Conservation (phyloP, 208 protist genomes). For the Leishmania martiniquensis region DNA sequence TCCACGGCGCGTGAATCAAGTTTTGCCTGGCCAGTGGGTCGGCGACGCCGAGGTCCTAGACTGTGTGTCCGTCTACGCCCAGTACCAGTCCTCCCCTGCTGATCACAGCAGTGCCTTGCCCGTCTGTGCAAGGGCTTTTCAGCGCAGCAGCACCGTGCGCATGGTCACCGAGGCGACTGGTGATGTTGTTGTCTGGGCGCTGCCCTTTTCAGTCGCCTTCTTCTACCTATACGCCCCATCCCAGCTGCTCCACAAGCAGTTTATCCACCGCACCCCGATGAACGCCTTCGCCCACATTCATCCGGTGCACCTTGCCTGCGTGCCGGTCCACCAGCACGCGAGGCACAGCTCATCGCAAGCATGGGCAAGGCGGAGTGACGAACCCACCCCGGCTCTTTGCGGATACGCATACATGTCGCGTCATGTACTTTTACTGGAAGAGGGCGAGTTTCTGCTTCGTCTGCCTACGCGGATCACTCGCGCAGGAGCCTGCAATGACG, state of each 20-base stretch:
- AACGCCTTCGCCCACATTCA: slow-evolving; percentile 28
- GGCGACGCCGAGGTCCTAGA: slow-evolving; percentile 48
- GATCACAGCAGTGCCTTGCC: not conserved
- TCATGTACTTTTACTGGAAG: slow-evolving; percentile 31
- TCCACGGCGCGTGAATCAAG: slow-evolving; percentile 5
- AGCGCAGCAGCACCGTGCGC: slow-evolving; percentile 26
- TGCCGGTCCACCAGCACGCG: slow-evolving; percentile 18
- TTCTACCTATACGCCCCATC: slow-evolving; percentile 49
- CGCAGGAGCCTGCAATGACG: not conserved
- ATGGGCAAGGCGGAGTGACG: not conserved
- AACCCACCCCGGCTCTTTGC: slow-evolving; percentile 10
- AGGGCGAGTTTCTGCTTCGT: slow-evolving; percentile 40
- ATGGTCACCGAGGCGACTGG: not conserved
- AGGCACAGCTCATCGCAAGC: slow-evolving; percentile 4
- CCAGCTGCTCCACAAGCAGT: slow-evolving; percentile 35
- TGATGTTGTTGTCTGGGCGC: slow-evolving; percentile 33
- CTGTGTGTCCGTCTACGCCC: slow-evolving; percentile 19
- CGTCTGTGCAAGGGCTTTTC: not conserved
- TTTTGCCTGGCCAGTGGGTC: slow-evolving; percentile 40
- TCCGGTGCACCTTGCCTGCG: slow-evolving; percentile 21
- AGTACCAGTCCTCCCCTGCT: not conserved
- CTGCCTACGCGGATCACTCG: not conserved
- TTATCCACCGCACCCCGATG: slow-evolving; percentile 35
- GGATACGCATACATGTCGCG: slow-evolving; percentile 9
- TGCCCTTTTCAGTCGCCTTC: slow-evolving; percentile 45